A percentile compares a stretch with the other conserved stretches of the same genome.
These are phyloP conservation scores for Thymus mandschuricus DNA, from an alignment of 257 asterid species.

Conservation along the genomic window DNA sequence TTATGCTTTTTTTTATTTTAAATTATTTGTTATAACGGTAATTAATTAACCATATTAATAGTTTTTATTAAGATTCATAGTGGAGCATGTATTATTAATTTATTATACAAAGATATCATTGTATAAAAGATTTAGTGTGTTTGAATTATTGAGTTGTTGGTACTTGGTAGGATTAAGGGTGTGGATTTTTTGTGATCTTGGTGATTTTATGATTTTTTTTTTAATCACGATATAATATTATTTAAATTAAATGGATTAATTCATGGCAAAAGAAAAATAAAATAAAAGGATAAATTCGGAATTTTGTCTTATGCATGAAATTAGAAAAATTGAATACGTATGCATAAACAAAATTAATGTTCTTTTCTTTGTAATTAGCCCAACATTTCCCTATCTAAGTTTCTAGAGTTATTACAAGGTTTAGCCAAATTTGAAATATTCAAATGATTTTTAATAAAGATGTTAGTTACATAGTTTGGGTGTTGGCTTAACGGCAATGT, in stretches of 20 bases:
- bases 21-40: conserved; percentile 8
- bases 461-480: too few relatives aligned
- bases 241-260: not conserved
- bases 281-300: not conserved
- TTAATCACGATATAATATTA: not conserved
- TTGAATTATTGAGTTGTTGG: conserved; percentile 18
- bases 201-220: not conserved
- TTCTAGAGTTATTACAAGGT: too few relatives aligned
- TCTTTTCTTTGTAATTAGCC: too few relatives aligned
- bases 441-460: too few relatives aligned
- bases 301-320: not conserved
- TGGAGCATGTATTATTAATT: not conserved
- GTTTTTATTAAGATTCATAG: not conserved
- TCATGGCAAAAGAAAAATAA: not conserved
- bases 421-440: too few relatives aligned
- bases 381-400: too few relatives aligned
- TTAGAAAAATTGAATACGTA: not conserved
- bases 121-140: not conserved
- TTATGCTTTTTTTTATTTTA: not conserved
- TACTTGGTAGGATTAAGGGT: conserved; percentile 15
- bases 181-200: not conserved
- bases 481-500: too few relatives aligned
- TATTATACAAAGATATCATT: not conserved
- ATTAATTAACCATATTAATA: conserved; percentile 11
- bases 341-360: too few relatives aligned